Percentiles rank a stretch among this genome's conserved stretches.
These are phyloP conservation scores for Ophiosphaerella korrae DNA, from an alignment of 2,329 filamentous ascomycete genomes.

Conservation along the genomic window DNA sequence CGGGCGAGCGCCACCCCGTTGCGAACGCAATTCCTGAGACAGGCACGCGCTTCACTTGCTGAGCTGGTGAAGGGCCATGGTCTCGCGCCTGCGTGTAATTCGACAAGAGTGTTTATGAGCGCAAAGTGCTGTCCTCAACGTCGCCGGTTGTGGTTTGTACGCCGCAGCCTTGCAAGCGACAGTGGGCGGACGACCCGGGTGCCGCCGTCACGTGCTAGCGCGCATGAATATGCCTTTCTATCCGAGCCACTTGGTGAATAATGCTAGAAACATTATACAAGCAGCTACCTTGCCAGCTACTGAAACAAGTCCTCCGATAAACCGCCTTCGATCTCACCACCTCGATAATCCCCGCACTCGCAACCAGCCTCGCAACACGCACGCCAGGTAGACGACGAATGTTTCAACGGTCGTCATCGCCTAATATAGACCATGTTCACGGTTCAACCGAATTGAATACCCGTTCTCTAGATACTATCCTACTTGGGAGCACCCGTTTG, in stretches of 20 bases:
- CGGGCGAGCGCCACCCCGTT: conserved; percentile 17
- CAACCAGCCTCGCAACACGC: not conserved
- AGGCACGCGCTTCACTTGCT: conserved; percentile 29
- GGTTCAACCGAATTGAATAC: too few relatives aligned
- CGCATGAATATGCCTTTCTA: conserved; percentile 4
- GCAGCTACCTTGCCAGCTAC: conserved; percentile 3
- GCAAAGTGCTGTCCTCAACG: not conserved
- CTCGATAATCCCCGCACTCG: not conserved
- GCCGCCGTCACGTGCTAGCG: not conserved
- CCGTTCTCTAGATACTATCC: too few relatives aligned
- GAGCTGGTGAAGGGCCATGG: conserved; percentile 9
- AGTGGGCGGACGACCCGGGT: not conserved
- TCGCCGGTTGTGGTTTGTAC: not conserved
- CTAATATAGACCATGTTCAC: not conserved
- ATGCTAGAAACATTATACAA: not conserved
- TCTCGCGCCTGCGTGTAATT: conserved; percentile 11
- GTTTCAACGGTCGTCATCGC: conserved; percentile 14
- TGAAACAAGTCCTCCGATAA: not conserved
- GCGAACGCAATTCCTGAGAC: conserved; percentile 13
- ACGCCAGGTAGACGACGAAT: conserved; percentile 5
- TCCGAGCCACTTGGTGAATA: not conserved
- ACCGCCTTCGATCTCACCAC: too few relatives aligned
- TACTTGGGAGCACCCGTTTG: not conserved
- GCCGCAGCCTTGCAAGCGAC: not conserved
- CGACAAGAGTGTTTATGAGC: conserved; percentile 12